Percentiles rank a stretch among this genome's conserved stretches.
phyloP scores from a whole-genome alignment of 2,329 filamentous ascomycete genomes.

The Dactylellina leptospora region DNA sequence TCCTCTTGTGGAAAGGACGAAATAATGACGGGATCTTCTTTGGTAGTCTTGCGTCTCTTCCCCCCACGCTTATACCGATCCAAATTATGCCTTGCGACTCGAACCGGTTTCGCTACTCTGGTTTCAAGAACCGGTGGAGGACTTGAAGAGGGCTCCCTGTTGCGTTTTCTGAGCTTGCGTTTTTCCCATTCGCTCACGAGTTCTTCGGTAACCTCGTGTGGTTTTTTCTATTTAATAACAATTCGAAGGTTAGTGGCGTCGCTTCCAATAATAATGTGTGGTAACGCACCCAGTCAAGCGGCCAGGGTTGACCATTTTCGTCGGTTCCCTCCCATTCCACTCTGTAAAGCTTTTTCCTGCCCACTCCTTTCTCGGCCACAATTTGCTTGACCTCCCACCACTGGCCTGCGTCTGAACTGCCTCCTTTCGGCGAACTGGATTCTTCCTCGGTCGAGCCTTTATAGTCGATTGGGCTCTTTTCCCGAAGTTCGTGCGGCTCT shows the following conservation, averaged over 20 bases:
- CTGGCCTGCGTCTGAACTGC: slow-evolving; percentile 15
- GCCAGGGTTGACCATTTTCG: slow-evolving; percentile 33
- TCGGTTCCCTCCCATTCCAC: slow-evolving; percentile 42
- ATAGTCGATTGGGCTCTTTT: slow-evolving; percentile 1
- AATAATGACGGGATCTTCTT: slow-evolving; percentile 25
- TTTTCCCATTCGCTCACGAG: slow-evolving; percentile 23
- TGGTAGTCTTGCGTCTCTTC: slow-evolving; percentile 6
- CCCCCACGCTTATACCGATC: slow-evolving; percentile 7
- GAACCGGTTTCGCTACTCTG: neutral
- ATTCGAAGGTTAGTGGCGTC: neutral
- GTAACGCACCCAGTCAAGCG: slow-evolving; percentile 43
- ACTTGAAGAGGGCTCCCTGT: slow-evolving; percentile 21
- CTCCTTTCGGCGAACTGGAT: neutral
- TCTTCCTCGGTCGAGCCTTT: slow-evolving; percentile 8
- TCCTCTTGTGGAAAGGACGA: slow-evolving; percentile 29
- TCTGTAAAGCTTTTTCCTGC: slow-evolving; percentile 19
- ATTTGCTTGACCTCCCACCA: slow-evolving; percentile 34
- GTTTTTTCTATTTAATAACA: slow-evolving; percentile 24
- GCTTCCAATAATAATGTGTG: neutral
- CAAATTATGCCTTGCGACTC: slow-evolving; percentile 1
- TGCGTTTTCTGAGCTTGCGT: slow-evolving; percentile 17
- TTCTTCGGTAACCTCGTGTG: slow-evolving; percentile 15
- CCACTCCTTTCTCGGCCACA: slow-evolving; percentile 15
- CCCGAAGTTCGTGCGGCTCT: slow-evolving; percentile 19
- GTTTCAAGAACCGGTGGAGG: neutral